Percentiles rank a stretch among this genome's conserved stretches.
Conservation (phyloP, 2,329 filamentous ascomycete species). For the Phaeosphaeriaceae sp. region DNA sequence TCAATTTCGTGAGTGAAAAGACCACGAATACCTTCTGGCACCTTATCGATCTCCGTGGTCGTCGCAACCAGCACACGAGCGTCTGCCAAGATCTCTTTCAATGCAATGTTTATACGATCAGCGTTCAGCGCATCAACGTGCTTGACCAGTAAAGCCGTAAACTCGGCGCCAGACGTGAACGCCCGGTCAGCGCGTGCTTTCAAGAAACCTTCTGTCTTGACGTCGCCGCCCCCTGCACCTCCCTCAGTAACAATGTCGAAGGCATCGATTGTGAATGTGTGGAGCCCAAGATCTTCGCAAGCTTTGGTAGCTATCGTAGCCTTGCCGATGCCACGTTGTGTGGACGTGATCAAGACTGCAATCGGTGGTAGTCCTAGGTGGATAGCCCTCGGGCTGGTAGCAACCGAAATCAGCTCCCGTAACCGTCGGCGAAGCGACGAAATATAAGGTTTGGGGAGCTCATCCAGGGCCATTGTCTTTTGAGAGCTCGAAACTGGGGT, state of each 20-base stretch:
- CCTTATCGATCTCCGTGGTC: slow-evolving; percentile 92
- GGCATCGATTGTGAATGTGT: slow-evolving; percentile 86
- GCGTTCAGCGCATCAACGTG: slow-evolving; percentile 92
- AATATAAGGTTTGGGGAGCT: slow-evolving; percentile 51
- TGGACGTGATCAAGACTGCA: slow-evolving; percentile 86
- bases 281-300: slow-evolving; percentile 86
- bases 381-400: slow-evolving; percentile 85
- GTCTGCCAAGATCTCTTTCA: slow-evolving; percentile 83
- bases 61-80: slow-evolving; percentile 88
- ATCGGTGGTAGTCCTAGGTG: slow-evolving; percentile 87
- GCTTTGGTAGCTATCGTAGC: slow-evolving; percentile 76
- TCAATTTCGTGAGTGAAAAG: slow-evolving; percentile 96
- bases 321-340: slow-evolving; percentile 93
- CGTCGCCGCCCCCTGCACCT: slow-evolving; percentile 82
- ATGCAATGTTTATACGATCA: slow-evolving; percentile 83
- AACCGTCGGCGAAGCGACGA: slow-evolving; percentile 66
- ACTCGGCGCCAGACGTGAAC: slow-evolving; percentile 83
- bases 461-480: slow-evolving; percentile 58
- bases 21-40: slow-evolving; percentile 86
- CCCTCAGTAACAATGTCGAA: slow-evolving; percentile 96
- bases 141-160: slow-evolving; percentile 82
- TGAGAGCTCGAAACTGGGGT: slow-evolving; percentile 64
- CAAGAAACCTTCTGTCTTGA: slow-evolving; percentile 91
- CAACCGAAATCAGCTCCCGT: slow-evolving; percentile 83
- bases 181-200: slow-evolving; percentile 87